Base-by-base conservation (phyloP, 352 stramenopile species). In the Globisporangium uncinulatum region DNA sequence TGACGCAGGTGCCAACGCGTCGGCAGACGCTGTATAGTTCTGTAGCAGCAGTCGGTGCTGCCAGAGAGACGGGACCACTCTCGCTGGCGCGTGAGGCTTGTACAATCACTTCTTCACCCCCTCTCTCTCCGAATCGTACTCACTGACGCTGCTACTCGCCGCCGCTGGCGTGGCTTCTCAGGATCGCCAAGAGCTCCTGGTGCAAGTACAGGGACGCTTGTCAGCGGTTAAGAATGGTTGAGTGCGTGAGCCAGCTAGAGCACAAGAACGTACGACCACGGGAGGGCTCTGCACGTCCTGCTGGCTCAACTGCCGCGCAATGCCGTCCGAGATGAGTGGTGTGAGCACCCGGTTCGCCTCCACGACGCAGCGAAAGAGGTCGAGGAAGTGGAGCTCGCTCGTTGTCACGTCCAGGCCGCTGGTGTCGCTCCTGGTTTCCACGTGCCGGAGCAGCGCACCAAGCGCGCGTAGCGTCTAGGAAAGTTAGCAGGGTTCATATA, bases 311-410 rank as follows among this genome's bases (percentile, higher is more conserved):
- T 81, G 74, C 39, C 73, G 57, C 13, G 48, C 51, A 34, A 90
- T 85, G 4, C 74, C 76, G 7, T 84, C 58, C 0, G 67, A 66
- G 13, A 90, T 74, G 20, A 90, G 66, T 4, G 71, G 73, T 43
- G 80, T 89, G 24, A 93, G 66, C 14, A 84, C 70, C 34, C 84
- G 71, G 44, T 91, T 65, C 9, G 74, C 66, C 49, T 93, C 76
- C 15, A 89, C 68, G n/a, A 87, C 73, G 19, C 80, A 87, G 9
- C 75, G 71, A 48, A 91, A 71, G 2, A 90, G 54, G 31, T 89
- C 76, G 21, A 93, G 67, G 21, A 91, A 84, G 44, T 76, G 77
- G 14, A 88, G 61, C 43, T 91, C 80, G 14, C 72, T 67, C 4
- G 69, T 66, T 4, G 78, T 78, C 6, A 83, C 58, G 14, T 89